Evolutionary conservation across 331 rosid genomes (phyloP).

Genomic region (Malus hybrid): DNA sequence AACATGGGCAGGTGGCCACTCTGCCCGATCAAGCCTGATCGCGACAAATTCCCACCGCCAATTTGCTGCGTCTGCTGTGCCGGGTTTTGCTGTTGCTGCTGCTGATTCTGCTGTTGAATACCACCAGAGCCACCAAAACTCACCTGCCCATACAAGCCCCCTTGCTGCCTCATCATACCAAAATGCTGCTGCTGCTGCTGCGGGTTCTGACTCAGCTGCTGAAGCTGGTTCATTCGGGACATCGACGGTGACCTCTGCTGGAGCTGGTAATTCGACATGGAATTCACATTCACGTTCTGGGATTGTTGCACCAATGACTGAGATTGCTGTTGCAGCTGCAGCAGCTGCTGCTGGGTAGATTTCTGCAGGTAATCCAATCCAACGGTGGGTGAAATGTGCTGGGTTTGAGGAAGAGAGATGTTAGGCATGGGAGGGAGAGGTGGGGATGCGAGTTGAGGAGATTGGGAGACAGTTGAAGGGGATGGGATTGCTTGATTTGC

Average conservation of each 20-base stretch:
- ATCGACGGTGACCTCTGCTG: slow-evolving; percentile 78
- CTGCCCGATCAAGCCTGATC: slow-evolving; percentile 70
- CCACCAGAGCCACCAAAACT: slow-evolving; percentile 57
- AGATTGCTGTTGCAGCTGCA: slow-evolving; percentile 30
- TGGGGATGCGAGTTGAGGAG: slow-evolving; percentile 59
- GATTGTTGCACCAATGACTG: slow-evolving; percentile 30
- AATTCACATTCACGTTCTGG: slow-evolving; percentile 32
- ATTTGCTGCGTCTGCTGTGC: slow-evolving; percentile 49
- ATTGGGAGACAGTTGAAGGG: slow-evolving; percentile 44
- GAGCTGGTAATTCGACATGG: slow-evolving; percentile 52
- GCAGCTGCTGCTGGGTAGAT: slow-evolving; percentile 16
- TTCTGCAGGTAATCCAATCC: slow-evolving; percentile 41
- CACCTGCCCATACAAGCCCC: slow-evolving; percentile 59
- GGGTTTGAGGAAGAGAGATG: slow-evolving; percentile 43
- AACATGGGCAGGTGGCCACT: slow-evolving; percentile 74
- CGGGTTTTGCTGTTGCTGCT: slow-evolving; percentile 37
- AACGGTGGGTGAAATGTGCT: slow-evolving; percentile 25
- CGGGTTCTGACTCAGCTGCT: slow-evolving; percentile 36
- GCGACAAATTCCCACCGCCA: slow-evolving; percentile 49
- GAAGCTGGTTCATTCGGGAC: slow-evolving; percentile 61
- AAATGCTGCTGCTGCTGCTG: slow-evolving; percentile 63
- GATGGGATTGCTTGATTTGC: slow-evolving; percentile 37
- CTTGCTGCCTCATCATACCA: slow-evolving; percentile 60
- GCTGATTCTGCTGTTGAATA: slow-evolving; percentile 47
- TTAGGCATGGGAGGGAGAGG: slow-evolving; percentile 39